phyloP scores from a whole-genome alignment of 495 filamentous ascomycete species.

The Pyrenula massariospora region DNA sequence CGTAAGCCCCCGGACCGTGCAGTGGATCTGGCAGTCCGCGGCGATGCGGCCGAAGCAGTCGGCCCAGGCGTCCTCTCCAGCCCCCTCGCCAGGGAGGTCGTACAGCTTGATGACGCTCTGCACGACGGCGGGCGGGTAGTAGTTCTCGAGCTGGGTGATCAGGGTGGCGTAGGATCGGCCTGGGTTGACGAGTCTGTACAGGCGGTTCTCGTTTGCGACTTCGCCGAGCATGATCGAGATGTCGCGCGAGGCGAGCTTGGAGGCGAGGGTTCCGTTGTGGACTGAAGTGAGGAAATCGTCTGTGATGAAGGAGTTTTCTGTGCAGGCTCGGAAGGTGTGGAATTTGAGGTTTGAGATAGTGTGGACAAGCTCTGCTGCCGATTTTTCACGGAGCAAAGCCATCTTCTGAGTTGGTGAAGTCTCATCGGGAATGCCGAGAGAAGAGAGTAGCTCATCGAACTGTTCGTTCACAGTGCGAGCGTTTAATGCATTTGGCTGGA shows the following conservation, averaged over 20 bases:
- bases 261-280: conserved; percentile 35
- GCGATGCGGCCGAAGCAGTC: conserved; percentile 46
- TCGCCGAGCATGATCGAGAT: conserved; percentile 43
- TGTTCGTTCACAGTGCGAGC: conserved; percentile 32
- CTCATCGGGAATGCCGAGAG: conserved; percentile 29
- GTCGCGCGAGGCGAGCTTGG: conserved; percentile 23
- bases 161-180: conserved; percentile 25
- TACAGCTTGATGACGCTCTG: conserved; percentile 29
- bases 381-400: conserved; percentile 25
- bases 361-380: conserved; percentile 25
- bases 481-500: conserved; percentile 34
- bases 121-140: conserved; percentile 35
- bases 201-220: conserved; percentile 39
- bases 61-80: conserved; percentile 26
- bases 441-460: conserved; percentile 40
- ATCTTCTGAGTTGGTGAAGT: conserved; percentile 32
- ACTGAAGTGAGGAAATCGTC: conserved; percentile 31
- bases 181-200: conserved; percentile 35
- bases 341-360: conserved; percentile 23
- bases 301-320: conserved; percentile 36
- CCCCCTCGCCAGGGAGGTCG: conserved; percentile 23
- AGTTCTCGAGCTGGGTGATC: conserved; percentile 33
- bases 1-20: not conserved
- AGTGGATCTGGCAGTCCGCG: conserved; percentile 42
- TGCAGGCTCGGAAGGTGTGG: conserved; percentile 43